These are phyloP conservation scores for Fusarium acutatum DNA, from an alignment of 2,329 filamentous ascomycete species.

Conservation along the genomic window DNA sequence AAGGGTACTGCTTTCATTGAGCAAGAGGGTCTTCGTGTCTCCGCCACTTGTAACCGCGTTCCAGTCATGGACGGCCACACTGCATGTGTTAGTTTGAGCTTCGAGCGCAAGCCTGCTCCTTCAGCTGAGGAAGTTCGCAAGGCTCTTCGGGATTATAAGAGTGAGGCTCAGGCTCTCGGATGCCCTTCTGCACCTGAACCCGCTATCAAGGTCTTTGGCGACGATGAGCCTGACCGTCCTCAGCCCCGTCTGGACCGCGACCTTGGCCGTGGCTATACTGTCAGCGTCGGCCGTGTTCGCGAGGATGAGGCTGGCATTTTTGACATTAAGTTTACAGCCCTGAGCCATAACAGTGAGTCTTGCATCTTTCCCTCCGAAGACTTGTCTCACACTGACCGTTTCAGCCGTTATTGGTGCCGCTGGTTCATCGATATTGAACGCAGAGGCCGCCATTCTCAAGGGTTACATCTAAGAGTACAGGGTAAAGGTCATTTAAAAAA, in stretches of 20 bases:
- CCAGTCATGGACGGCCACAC: constrained; percentile 96
- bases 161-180: constrained; percentile 82
- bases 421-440: constrained; percentile 95
- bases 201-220: constrained; percentile 79
- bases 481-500: not conserved
- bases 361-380: not conserved
- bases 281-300: constrained; percentile 87
- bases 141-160: constrained; percentile 81
- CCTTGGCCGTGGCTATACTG: constrained; percentile 84
- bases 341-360: constrained; percentile 78
- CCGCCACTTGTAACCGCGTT: constrained; percentile 90
- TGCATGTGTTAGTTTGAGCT: constrained; percentile 89
- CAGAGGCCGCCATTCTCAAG: constrained; percentile 90
- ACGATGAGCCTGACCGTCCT: constrained; percentile 84
- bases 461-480: constrained; percentile 70
- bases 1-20: constrained; percentile 79
- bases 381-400: constrained; percentile 1
- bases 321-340: constrained; percentile 91
- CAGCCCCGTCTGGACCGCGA: constrained; percentile 92
- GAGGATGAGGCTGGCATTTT: constrained; percentile 90
- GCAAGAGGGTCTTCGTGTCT: constrained; percentile 77
- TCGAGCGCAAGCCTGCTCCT: constrained; percentile 78
- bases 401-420: constrained; percentile 90
- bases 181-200: constrained; percentile 86
- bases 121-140: constrained; percentile 78